Base-by-base conservation (phyloP, 108 stramenopile genomes). In the Craspedostauros australis region DNA sequence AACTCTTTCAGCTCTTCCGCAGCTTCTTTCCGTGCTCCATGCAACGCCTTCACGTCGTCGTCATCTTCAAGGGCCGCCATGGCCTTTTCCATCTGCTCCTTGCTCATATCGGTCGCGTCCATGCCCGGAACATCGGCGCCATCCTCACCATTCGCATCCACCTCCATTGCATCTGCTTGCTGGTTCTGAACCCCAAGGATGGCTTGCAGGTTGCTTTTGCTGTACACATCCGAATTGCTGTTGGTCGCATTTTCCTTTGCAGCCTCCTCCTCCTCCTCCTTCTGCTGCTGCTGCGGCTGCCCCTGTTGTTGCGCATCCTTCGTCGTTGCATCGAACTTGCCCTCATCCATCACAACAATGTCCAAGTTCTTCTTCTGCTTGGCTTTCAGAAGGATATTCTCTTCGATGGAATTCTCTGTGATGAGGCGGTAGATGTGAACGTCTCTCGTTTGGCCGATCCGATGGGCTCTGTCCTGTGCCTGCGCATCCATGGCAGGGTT, bases 371-470 rank as follows among this genome's bases (percentile, higher is more conserved):
- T 76, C 73, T 96, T 96, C 60, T 99, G 96, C 46, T 82, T 76
- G 24, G 86, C 96, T 60, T 99, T 99, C 12, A 77, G 53, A 24
- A 99, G 64, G 46, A 99, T 98, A 72, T 98, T 98, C 60, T 99
- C 98, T 69, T 99, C 98, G 38, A 99, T 91, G 0, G 97, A 81
- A 48, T 88, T 77, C 39, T 91, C 82, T 16, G 91, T 94, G 15
- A 99, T 79, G 36, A 99, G 80, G 20, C 98, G 88, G 59, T 97
- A 98, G 30, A 99, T 95, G 62, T 95, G 91, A 8, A 96, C 97
- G 57, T 98, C 95, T 8, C 95, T 72, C 22, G 95, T 96, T 60
- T 96, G 97, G 6, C 96, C 96, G 32, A 96, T 95, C 22, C 96
- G 84, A 72, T 96, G 96, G 2, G 96, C 96, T 32, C 96, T 82